Evolutionary conservation across 129 eudicot genomes (phyloP).

Genomic region (sunflower (Helianthus annuus)): DNA sequence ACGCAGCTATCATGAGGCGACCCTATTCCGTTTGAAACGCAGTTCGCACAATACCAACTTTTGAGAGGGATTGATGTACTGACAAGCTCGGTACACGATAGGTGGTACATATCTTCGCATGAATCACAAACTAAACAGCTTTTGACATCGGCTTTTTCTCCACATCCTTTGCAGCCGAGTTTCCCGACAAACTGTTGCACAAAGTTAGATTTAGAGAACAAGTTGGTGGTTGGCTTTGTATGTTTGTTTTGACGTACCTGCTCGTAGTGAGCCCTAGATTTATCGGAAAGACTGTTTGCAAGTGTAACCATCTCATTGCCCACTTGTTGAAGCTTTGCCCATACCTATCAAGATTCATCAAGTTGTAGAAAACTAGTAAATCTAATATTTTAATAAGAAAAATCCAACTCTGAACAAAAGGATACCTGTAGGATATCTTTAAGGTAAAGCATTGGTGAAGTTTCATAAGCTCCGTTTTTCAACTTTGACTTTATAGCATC

Average conservation of each 20-base stretch:
- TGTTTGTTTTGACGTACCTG: constrained; percentile 45
- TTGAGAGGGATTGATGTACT: constrained; percentile 52
- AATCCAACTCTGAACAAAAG: constrained; percentile 1
- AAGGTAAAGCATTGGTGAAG: constrained; percentile 56
- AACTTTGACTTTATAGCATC: constrained; percentile 56
- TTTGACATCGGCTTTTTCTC: constrained; percentile 48
- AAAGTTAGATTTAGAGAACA: neutral
- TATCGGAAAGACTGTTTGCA: constrained; percentile 69
- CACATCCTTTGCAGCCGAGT: constrained; percentile 57
- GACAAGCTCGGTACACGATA: constrained; percentile 60
- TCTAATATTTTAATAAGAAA: constrained; percentile 10
- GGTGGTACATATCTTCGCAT: constrained; percentile 78
- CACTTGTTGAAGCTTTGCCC: constrained; percentile 69
- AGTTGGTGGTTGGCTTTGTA: neutral
- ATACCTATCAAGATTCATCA: constrained; percentile 48
- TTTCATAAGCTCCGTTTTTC: constrained; percentile 70
- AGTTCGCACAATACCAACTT: constrained; percentile 83
- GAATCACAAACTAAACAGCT: constrained; percentile 75
- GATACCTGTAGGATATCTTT: constrained; percentile 81
- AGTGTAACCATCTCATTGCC: constrained; percentile 67
- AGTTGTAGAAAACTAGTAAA: constrained; percentile 2
- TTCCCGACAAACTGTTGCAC: constrained; percentile 41
- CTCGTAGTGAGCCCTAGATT: constrained; percentile 47
- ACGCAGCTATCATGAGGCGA: constrained; percentile 64
- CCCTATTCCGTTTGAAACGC: constrained; percentile 52